Base-by-base conservation (phyloP, 2,329 filamentous ascomycete genomes). In the Nannizziopsis arthrosporioides region DNA sequence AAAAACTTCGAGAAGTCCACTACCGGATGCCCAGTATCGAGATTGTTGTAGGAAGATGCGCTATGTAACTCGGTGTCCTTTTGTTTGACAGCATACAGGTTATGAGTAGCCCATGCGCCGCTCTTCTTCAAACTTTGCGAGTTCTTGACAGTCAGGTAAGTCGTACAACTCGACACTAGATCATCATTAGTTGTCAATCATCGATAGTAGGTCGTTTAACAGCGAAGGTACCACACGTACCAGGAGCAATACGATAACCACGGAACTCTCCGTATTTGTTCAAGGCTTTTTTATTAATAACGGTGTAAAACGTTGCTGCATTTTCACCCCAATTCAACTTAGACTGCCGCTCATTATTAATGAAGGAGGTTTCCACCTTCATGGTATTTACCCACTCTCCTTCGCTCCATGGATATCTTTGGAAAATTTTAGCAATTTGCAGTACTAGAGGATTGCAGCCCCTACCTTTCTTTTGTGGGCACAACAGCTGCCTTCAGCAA, bases 181-280 rank as follows among this genome's bases (percentile, higher is more conserved):
- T 27, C 5, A 14, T 27, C 30, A 31, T n/a, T 14, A n/a, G 12
- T 19, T 7, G 46, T 48, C 46, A 44, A 41, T 30, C 4, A 15
- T 15, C 10, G 34, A n/a, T 22, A 11, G 7, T 45, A 45, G 14
- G 18, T 19, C 1, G n/a, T 8, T 14, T 27, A 12, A 45, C 30
- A 9, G 3, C 14, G 7, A 11, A 10, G 4, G 7, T n/a, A 5
- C 18, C 14, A 34, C 18, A 19, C 46, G 5, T 44, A 48, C 46
- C 39, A 14, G 36, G 38, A 31, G 42, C n/a, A 36, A 50, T 48
- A 3, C 39, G 39, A 47, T 48, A 80, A 2, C 74, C 76, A 2
- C 70, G 69, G 34, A 65, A 66, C 56, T 77, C 73, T 48, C 75
- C 75, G 50, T 68, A 74, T 5, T 61, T 56, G 56, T 78, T 79